Evolutionary conservation across 345 rosid genomes (phyloP).

Genomic region (Eucalyptus marginata): DNA sequence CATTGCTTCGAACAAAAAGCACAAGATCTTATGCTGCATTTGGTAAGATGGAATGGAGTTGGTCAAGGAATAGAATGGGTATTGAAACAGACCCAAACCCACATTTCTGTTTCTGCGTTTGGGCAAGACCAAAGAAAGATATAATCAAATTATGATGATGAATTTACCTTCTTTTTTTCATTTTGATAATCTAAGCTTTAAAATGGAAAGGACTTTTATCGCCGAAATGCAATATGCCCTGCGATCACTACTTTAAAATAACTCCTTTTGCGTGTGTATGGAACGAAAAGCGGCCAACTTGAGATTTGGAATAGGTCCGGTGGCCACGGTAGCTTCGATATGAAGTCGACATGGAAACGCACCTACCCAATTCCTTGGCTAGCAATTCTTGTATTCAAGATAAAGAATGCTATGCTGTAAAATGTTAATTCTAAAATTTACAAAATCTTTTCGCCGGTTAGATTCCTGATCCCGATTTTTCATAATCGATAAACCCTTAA

Average conservation of each 20-base stretch:
- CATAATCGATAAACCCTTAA: not conserved
- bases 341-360: not conserved
- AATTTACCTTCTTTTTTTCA: not conserved
- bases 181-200: not conserved
- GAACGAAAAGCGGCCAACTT: not conserved
- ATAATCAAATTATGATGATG: not conserved
- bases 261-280: not conserved
- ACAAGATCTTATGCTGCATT: not conserved
- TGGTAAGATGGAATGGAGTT: not conserved
- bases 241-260: not conserved
- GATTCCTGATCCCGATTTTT: not conserved
- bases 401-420: not conserved
- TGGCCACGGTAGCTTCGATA: not conserved
- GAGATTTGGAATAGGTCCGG: not conserved
- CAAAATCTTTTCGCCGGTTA: not conserved
- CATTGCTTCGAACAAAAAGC: not conserved
- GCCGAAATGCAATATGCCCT: not conserved
- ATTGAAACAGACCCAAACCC: not conserved
- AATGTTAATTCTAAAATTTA: not conserved
- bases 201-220: not conserved
- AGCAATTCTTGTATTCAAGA: not conserved
- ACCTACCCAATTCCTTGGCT: not conserved
- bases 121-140: not conserved
- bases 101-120: not conserved
- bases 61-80: not conserved